Conservation (phyloP, 2,329 filamentous ascomycete species). For the Bipolaris cookei region DNA sequence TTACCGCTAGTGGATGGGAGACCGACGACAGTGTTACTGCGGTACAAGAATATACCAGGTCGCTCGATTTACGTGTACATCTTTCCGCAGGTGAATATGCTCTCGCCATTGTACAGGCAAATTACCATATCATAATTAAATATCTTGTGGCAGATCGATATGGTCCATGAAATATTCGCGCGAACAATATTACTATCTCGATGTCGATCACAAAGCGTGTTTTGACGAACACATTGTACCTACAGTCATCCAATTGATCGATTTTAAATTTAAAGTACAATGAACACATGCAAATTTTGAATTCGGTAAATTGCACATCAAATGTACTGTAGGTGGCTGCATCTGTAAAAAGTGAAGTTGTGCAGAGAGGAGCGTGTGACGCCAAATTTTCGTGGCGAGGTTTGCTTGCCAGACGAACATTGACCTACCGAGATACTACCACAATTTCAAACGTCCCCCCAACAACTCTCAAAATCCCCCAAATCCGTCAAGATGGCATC, state of each 20-base stretch:
- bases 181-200: background rate
- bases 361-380: conserved; percentile 1
- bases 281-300: background rate
- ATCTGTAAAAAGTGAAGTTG: conserved; percentile 9
- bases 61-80: background rate
- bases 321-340: background rate
- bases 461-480: background rate
- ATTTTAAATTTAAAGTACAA: no score
- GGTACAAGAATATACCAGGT: background rate
- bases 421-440: conserved; percentile 1
- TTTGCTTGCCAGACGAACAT: conserved; percentile 14
- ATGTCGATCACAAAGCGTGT: background rate
- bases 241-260: no score
- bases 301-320: background rate
- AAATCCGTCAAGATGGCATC: conserved; percentile 31
- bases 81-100: background rate
- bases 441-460: background rate
- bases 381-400: conserved; percentile 6
- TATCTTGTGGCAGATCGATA: no score
- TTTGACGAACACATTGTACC: background rate
- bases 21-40: background rate
- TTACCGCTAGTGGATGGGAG: background rate
- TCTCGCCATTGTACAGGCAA: background rate
- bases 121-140: no score
- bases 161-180: no score